These are phyloP conservation scores for Podosphaera leucotricha DNA, from an alignment of 2,329 filamentous ascomycete genomes.

Conservation along the genomic window DNA sequence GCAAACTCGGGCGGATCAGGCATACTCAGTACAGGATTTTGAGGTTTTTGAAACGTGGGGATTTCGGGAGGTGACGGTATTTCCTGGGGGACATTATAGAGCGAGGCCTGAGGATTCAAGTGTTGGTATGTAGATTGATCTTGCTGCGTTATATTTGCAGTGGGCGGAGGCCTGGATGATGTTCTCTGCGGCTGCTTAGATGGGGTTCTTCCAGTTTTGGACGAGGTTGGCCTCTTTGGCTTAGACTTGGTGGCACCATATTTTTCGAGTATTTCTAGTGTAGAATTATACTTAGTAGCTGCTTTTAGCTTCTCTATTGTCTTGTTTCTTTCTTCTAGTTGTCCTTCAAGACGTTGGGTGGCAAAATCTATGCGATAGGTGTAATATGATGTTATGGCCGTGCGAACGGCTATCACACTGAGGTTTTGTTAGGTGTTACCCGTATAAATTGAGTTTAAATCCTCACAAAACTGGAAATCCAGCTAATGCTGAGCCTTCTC, in stretches of 20 bases:
- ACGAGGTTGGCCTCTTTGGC: slow-evolving; percentile 11
- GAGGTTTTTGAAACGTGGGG: background rate
- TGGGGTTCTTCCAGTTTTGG: slow-evolving; percentile 8
- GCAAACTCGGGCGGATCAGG: slow-evolving; percentile 36
- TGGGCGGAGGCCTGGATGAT: slow-evolving; percentile 28
- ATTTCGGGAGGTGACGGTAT: too few species aligned
- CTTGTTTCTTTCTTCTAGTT: slow-evolving; percentile 55
- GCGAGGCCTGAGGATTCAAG: slow-evolving; percentile 6
- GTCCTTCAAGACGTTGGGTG: slow-evolving; percentile 43
- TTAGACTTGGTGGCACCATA: slow-evolving; percentile 39
- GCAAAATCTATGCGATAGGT: slow-evolving; percentile 56
- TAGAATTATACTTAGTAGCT: slow-evolving; percentile 90
- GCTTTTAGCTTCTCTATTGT: slow-evolving; percentile 90
- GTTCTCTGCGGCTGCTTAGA: slow-evolving; percentile 19
- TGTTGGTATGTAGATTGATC: slow-evolving; percentile 9
- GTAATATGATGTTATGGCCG: slow-evolving; percentile 44
- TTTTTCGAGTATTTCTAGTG: slow-evolving; percentile 76
- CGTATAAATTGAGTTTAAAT: background rate
- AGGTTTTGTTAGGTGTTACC: slow-evolving; percentile 6
- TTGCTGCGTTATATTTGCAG: slow-evolving; percentile 33
- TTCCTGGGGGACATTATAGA: background rate
- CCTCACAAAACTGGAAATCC: slow-evolving; percentile 57
- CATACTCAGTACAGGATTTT: slow-evolving; percentile 4
- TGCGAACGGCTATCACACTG: slow-evolving; percentile 62
- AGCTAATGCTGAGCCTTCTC: slow-evolving; percentile 57